Conservation (phyloP, 2,329 filamentous ascomycete genomes). For the Fusarium sp. region DNA sequence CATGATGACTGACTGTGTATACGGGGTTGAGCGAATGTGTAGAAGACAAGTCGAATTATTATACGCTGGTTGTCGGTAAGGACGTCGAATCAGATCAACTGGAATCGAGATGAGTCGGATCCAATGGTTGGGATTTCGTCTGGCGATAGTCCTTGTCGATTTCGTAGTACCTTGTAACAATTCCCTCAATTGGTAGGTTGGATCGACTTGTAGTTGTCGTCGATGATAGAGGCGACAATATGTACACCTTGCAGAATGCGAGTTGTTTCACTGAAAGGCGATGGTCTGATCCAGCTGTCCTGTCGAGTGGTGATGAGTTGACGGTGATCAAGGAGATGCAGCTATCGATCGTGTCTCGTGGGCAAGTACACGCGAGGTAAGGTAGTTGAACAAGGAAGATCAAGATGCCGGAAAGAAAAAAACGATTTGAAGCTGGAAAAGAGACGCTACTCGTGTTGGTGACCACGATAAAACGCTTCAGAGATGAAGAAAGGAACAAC, state of each 20-base stretch:
- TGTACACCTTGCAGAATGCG: too few species aligned
- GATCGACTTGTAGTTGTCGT: too few species aligned
- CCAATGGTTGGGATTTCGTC: too few species aligned
- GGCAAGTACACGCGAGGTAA: too few species aligned
- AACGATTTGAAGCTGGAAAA: constrained; percentile 33
- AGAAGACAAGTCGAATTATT: constrained; percentile 9
- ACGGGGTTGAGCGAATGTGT: constrained; percentile 26
- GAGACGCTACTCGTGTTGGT: constrained; percentile 37
- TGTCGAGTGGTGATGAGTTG: constrained; percentile 22
- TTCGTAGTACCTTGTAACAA: too few species aligned
- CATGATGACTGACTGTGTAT: constrained; percentile 43
- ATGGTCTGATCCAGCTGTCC: constrained; percentile 1
- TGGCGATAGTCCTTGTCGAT: too few species aligned
- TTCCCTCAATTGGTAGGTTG: too few species aligned
- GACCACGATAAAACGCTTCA: constrained; percentile 38
- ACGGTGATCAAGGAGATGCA: neutral
- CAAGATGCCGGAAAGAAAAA: constrained; percentile 27
- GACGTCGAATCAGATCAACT: constrained; percentile 45
- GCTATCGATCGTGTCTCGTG: too few species aligned
- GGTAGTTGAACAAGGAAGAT: constrained; percentile 34
- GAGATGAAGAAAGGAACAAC: constrained; percentile 37
- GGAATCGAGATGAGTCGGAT: constrained; percentile 30
- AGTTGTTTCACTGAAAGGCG: too few species aligned
- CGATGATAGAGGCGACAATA: too few species aligned
- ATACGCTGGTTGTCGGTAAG: neutral